phyloP scores from a whole-genome alignment of 371 early-diverging fungal genomes.

The Choanephora cucurbitarum region DNA sequence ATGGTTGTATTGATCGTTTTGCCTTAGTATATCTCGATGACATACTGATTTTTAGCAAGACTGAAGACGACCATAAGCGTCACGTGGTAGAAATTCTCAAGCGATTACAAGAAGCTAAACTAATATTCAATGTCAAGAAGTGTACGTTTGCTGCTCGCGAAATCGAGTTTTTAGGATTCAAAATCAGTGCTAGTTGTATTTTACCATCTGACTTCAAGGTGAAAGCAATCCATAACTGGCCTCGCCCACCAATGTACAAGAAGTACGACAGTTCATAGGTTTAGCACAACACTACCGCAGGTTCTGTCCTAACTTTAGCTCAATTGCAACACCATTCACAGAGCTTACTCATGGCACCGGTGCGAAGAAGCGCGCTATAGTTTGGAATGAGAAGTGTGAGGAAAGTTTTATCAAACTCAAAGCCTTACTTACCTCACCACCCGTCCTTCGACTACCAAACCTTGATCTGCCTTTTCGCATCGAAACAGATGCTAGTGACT shows the following conservation, averaged over 20 bases:
- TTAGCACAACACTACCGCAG: conserved; percentile 38
- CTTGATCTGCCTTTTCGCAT: too few relatives aligned
- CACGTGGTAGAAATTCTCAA: conserved; percentile 42
- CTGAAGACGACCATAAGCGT: conserved; percentile 40
- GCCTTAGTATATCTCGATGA: conserved; percentile 59
- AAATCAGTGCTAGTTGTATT: conserved; percentile 33
- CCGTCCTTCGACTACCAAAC: too few relatives aligned
- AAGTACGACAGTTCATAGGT: too few relatives aligned
- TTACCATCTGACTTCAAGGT: conserved; percentile 30
- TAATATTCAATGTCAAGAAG: conserved; percentile 52
- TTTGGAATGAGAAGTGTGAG: too few relatives aligned
- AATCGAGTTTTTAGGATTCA: conserved; percentile 49
- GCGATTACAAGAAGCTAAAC: conserved; percentile 27
- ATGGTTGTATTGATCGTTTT: conserved; percentile 32
- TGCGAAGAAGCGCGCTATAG: not conserved
- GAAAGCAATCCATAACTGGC: conserved; percentile 35
- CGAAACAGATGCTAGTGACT: conserved; percentile 37
- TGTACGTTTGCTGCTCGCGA: conserved; percentile 45
- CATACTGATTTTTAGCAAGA: conserved; percentile 56
- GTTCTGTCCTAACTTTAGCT: conserved; percentile 32
- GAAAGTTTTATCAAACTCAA: too few relatives aligned
- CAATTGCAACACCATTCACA: not conserved
- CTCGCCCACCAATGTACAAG: conserved; percentile 34
- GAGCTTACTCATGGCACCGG: conserved; percentile 26
- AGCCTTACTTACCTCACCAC: too few relatives aligned